Evolutionary conservation across 2,329 filamentous ascomycete genomes (phyloP).

Genomic region (Macrophomina pseudophaseolina): DNA sequence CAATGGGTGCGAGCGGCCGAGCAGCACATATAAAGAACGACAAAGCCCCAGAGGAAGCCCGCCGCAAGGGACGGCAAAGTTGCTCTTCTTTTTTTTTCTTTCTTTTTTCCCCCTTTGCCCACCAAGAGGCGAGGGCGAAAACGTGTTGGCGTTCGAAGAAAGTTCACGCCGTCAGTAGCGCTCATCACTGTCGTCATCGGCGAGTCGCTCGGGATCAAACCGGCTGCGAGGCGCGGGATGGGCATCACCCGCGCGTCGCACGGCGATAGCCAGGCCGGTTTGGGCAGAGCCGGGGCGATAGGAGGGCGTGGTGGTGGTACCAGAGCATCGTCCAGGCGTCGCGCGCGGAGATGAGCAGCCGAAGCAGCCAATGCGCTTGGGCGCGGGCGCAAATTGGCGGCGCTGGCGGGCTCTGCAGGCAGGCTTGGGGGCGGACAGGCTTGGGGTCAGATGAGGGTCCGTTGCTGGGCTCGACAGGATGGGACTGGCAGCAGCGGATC

Average conservation of each 20-base stretch:
- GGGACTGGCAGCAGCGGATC: conserved; percentile 5
- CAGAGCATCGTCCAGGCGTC: conserved; percentile 15
- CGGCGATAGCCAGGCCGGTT: conserved; percentile 8
- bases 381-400: conserved; percentile 18
- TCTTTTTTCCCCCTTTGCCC: background rate
- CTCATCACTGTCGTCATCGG: conserved; percentile 2
- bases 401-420: background rate
- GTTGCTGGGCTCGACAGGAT: background rate
- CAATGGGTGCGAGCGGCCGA: background rate
- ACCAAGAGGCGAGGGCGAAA: background rate
- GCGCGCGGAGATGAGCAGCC: conserved; percentile 21
- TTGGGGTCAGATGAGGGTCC: conserved; percentile 18
- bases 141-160: background rate
- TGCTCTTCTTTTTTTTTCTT: background rate
- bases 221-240: background rate
- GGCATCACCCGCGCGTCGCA: conserved; percentile 8
- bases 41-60: background rate
- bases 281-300: conserved; percentile 1
- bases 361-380: conserved; percentile 20
- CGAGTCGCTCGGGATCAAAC: background rate
- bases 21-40: conserved; percentile 7
- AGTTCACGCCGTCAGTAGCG: background rate
- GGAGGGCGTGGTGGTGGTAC: conserved; percentile 10
- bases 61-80: background rate
- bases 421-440: background rate